These are phyloP conservation scores for Rickenella mellea DNA, from an alignment of 768 basidiomycete species.

Conservation along the genomic window DNA sequence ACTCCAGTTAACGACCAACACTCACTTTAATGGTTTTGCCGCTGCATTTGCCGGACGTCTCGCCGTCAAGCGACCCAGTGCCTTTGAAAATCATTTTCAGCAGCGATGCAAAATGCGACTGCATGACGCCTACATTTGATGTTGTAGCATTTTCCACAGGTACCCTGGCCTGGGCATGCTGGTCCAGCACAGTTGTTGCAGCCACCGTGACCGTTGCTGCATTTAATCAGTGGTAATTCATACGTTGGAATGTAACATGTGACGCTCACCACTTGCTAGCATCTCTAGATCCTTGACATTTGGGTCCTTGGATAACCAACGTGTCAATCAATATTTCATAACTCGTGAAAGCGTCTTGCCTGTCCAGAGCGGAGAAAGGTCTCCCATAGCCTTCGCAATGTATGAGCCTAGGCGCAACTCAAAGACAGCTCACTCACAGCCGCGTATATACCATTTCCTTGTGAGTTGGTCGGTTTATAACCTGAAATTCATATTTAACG, in stretches of 20 bases:
- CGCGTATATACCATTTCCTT: constrained; percentile 20
- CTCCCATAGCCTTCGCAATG: too few species aligned
- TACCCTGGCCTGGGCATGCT: constrained; percentile 14
- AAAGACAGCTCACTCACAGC: too few species aligned
- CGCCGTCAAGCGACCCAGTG: constrained; percentile 19
- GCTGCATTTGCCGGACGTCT: constrained; percentile 17
- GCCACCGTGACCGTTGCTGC: constrained; percentile 16
- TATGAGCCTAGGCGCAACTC: too few species aligned
- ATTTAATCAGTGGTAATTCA: too few species aligned
- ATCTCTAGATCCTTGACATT: constrained; percentile 18
- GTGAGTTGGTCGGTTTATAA: constrained; percentile 18
- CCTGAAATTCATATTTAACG: too few species aligned
- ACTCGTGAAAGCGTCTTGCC: too few species aligned
- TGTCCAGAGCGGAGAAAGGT: constrained; percentile 22
- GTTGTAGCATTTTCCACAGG: constrained; percentile 19
- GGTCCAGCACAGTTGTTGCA: constrained; percentile 21
- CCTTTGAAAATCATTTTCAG: too few species aligned
- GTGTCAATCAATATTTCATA: too few species aligned
- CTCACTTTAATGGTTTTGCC: constrained; percentile 24
- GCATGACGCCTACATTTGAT: constrained; percentile 20
- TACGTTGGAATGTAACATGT: too few species aligned
- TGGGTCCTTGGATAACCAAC: too few species aligned
- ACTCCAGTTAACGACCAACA: too few species aligned
- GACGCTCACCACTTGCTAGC: constrained; percentile 16
- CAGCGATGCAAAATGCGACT: too few species aligned